Base-by-base conservation (phyloP, 1,139 yeast genomes). In the Geotrichum candidum region DNA sequence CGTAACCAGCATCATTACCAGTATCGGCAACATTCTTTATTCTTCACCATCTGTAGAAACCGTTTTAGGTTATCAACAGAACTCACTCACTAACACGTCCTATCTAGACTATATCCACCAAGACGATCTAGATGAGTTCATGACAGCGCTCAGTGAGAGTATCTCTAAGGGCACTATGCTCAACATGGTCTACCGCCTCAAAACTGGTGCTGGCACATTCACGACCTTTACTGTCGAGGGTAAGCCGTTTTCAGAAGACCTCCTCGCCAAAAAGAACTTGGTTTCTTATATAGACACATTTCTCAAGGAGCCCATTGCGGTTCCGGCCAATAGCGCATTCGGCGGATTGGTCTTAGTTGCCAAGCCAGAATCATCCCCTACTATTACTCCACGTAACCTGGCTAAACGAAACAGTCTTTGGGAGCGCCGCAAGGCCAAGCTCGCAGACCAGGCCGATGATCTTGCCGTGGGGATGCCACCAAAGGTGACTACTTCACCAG, bases 341-440 rank as follows among this genome's bases (percentile, higher is more conserved):
- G 52, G 51, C 52, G 62, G 62, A 15, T 13, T 60, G 18, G 53
- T 56, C 15, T 51, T 60, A n/a, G 29, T 52, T 5, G 29, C 27
- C n/a, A 53, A 25, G n/a, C 57, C 56, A 1, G 62, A 53, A 22
- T 60, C 62, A 27, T 60, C 59, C 7, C 59, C 59, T 2, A 56
- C 59, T 9, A 55, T 59, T 45, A 59, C 61, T 18, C 61, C 61
- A 9, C 51, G 51, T n/a, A 58, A 54, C 41, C 27, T 59, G n/a
- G 13, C 53, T 22, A 41, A 52, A 18, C 29, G 22, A 38, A 41
- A 35, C 4, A 41, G 54, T 29, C 55, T 61, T 9, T 61, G 60
- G 57, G 57, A 52, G 45, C 59, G 63, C 25, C 53, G 63, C 11
- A 61, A 61, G 50, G 61, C 61, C 46, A 61, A 61, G 51, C 18